Percentiles rank a stretch among this genome's conserved stretches.
Conservation (phyloP, 2,329 filamentous ascomycete species). For the Aspergillus sp. region DNA sequence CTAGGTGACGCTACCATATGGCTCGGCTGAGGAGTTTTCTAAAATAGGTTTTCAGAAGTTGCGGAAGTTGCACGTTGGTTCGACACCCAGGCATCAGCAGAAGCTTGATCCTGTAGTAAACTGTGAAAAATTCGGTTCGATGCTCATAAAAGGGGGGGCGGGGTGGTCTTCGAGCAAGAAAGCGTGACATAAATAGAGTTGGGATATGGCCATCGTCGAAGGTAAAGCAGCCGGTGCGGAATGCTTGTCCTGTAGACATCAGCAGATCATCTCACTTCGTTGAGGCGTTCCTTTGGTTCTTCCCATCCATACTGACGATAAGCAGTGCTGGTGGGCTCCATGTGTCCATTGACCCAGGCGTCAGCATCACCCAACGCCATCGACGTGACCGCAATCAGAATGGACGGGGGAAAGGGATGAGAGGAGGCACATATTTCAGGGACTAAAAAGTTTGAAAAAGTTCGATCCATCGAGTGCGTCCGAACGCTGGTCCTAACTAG, state of each 20-base stretch:
- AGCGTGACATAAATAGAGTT: neutral
- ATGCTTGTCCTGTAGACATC: neutral
- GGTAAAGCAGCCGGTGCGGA: neutral
- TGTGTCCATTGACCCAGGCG: neutral
- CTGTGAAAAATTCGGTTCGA: neutral
- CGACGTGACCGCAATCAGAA: neutral
- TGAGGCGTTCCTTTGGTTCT: neutral
- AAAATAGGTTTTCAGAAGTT: neutral
- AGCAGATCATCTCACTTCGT: neutral
- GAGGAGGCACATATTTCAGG: neutral
- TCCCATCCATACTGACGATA: neutral
- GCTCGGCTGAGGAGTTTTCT: neutral
- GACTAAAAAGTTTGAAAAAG: neutral
- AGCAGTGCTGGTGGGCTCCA: neutral
- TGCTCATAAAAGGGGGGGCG: neutral
- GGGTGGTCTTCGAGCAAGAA: neutral
- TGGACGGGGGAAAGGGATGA: neutral
- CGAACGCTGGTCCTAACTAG: neutral
- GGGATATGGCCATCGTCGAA: neutral
- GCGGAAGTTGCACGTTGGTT: neutral
- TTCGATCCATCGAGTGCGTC: neutral
- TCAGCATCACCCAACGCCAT: neutral
- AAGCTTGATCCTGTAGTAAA: too few relatives aligned
- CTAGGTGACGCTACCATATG: neutral
- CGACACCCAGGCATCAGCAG: too few relatives aligned